Evolutionary conservation across 331 rosid species (phyloP).

Genomic region (Quercus phellos): DNA sequence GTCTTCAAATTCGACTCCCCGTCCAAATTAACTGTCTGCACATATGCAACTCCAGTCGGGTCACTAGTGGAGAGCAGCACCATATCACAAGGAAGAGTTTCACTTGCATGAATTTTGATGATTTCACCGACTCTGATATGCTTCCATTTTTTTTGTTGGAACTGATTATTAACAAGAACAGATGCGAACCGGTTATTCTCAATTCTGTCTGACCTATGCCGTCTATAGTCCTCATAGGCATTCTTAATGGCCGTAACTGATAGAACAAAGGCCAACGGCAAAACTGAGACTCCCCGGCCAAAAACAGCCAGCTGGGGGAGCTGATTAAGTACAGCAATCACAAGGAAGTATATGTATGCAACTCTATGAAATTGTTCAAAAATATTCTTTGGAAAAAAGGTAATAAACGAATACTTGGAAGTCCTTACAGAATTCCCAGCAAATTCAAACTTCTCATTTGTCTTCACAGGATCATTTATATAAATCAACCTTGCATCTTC

Average conservation of each 20-base stretch:
- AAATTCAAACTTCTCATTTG: constrained; percentile 64
- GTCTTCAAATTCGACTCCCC: constrained; percentile 99
- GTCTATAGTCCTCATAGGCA: constrained; percentile 82
- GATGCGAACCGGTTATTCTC: constrained; percentile 80
- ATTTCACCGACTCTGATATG: constrained; percentile 77
- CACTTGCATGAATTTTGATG: constrained; percentile 53
- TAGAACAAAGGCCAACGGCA: constrained; percentile 80
- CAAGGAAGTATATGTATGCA: constrained; percentile 84
- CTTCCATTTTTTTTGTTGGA: constrained; percentile 63
- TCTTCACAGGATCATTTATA: constrained; percentile 55
- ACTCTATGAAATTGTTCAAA: constrained; percentile 96
- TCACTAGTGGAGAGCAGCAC: constrained; percentile 90
- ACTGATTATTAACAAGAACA: constrained; percentile 53
- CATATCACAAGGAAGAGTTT: constrained; percentile 84
- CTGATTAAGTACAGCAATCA: constrained; percentile 85
- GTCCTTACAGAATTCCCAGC: constrained; percentile 67
- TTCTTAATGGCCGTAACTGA: constrained; percentile 87
- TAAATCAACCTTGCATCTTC: constrained; percentile 73
- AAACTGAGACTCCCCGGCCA: constrained; percentile 70
- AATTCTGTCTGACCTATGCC: constrained; percentile 72
- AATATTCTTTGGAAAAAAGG: constrained; percentile 79
- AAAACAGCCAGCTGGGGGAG: constrained; percentile 93
- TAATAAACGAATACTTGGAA: constrained; percentile 58
- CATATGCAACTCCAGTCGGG: constrained; percentile 89
- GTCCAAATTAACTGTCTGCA: constrained; percentile 85